These are phyloP conservation scores for Didymella pinodella DNA, from an alignment of 2,329 filamentous ascomycete species.

Conservation along the genomic window DNA sequence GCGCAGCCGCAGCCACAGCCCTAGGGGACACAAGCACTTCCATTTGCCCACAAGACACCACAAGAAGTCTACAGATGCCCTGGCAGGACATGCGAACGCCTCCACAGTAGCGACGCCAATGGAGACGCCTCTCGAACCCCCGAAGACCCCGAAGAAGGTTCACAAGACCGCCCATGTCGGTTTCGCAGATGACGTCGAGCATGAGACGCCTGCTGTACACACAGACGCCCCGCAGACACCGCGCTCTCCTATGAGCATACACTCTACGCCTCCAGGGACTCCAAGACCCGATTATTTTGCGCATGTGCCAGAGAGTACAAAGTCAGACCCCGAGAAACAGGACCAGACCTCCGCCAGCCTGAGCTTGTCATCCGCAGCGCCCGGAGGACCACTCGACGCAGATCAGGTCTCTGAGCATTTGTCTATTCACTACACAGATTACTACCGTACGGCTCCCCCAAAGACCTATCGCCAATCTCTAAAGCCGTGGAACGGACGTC, in stretches of 20 bases:
- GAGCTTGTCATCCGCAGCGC: conserved; percentile 18
- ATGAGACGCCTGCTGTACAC: conserved; percentile 3
- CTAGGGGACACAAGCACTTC: conserved; percentile 42
- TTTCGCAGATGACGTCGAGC: conserved; percentile 56
- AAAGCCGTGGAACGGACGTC: conserved; percentile 77
- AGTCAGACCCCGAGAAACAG: conserved; percentile 33
- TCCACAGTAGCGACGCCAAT: conserved; percentile 11
- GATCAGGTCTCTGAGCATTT: conserved; percentile 39
- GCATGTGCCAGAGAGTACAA: conserved; percentile 6
- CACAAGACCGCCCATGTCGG: conserved; percentile 56
- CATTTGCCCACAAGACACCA: conserved; percentile 34
- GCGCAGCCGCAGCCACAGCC: conserved; percentile 44
- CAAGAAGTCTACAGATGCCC: conserved; percentile 27
- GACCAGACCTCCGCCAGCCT: conserved; percentile 21
- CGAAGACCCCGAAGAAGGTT: conserved; percentile 23
- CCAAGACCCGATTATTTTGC: conserved; percentile 27
- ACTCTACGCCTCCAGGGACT: conserved; percentile 19
- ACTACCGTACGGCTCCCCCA: conserved; percentile 70
- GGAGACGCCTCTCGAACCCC: conserved; percentile 15
- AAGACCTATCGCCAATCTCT: conserved; percentile 79
- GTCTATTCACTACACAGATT: conserved; percentile 69
- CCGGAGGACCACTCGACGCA: conserved; percentile 15
- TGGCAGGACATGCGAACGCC: conserved; percentile 10
- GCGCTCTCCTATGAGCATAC: conserved; percentile 27
- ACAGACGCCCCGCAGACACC: conserved; percentile 20